These are phyloP conservation scores for Aspergillus quadricinctus DNA, from an alignment of 2,329 filamentous ascomycete species.

Conservation along the genomic window DNA sequence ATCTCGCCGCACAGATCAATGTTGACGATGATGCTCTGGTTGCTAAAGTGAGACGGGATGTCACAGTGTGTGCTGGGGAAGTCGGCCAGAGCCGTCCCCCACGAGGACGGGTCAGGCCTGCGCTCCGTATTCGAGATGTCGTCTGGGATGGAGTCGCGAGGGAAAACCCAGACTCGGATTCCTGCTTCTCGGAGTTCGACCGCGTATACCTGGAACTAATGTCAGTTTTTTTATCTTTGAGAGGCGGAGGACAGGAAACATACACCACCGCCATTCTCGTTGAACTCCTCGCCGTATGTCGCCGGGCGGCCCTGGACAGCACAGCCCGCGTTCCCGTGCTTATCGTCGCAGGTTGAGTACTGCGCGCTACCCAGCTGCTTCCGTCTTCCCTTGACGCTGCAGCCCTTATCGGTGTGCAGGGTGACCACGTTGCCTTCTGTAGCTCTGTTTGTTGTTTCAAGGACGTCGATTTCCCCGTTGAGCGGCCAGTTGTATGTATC, in stretches of 20 bases:
- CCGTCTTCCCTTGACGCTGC: constrained; percentile 51
- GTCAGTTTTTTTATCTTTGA: neutral
- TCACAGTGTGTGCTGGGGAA: constrained; percentile 62
- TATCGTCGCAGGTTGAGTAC: constrained; percentile 49
- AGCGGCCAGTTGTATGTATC: constrained; percentile 59
- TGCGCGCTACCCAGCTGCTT: constrained; percentile 47
- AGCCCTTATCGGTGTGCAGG: constrained; percentile 55
- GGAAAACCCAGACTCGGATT: constrained; percentile 62
- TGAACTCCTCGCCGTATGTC: constrained; percentile 52
- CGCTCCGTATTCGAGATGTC: constrained; percentile 45
- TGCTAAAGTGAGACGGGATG: constrained; percentile 57
- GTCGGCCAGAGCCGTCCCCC: constrained; percentile 60
- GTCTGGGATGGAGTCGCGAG: constrained; percentile 43
- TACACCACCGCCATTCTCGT: constrained; percentile 51
- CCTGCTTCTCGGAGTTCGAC: constrained; percentile 59
- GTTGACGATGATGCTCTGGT: constrained; percentile 63
- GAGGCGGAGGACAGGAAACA: constrained; percentile 4
- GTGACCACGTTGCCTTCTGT: constrained; percentile 56
- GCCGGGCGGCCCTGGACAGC: constrained; percentile 43
- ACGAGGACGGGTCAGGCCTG: constrained; percentile 57
- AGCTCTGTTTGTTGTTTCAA: constrained; percentile 56
- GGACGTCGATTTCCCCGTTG: constrained; percentile 62
- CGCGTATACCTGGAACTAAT: constrained; percentile 46
- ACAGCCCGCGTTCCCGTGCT: constrained; percentile 53
- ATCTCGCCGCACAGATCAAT: constrained; percentile 61